Conservation (phyloP, 2,329 filamentous ascomycete species). For the Colletotrichum sp. region DNA sequence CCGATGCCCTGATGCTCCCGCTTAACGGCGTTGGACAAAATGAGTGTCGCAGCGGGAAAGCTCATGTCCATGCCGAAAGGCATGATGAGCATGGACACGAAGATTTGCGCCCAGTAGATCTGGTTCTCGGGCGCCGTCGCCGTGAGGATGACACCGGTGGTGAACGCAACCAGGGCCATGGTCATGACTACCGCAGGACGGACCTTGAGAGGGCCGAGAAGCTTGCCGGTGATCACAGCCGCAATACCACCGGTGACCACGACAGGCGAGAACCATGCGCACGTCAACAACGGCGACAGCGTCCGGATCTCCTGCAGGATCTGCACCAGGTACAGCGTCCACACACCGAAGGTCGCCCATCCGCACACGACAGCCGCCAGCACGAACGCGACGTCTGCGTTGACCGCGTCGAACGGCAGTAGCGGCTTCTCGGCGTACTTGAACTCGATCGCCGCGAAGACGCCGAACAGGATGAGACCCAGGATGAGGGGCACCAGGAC, state of each 20-base stretch:
- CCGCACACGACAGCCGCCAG: slow-evolving; percentile 58
- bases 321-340: slow-evolving; percentile 56
- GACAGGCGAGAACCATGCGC: slow-evolving; percentile 50
- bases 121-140: slow-evolving; percentile 57
- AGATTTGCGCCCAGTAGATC: slow-evolving; percentile 69
- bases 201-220: slow-evolving; percentile 42
- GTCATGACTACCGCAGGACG: slow-evolving; percentile 47
- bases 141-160: slow-evolving; percentile 45
- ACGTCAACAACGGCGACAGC: slow-evolving; percentile 46
- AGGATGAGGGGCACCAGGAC: slow-evolving; percentile 63
- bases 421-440: slow-evolving; percentile 54
- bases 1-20: slow-evolving; percentile 52
- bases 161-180: slow-evolving; percentile 48
- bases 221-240: slow-evolving; percentile 46
- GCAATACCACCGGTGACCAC: slow-evolving; percentile 49
- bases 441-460: slow-evolving; percentile 64
- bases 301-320: slow-evolving; percentile 51
- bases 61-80: slow-evolving; percentile 72
- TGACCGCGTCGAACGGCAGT: slow-evolving; percentile 59
- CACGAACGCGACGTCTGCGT: slow-evolving; percentile 57
- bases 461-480: slow-evolving; percentile 56
- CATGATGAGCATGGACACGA: slow-evolving; percentile 62
- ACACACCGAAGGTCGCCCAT: slow-evolving; percentile 61
- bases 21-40: slow-evolving; percentile 59
- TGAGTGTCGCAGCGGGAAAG: slow-evolving; percentile 66